Evolutionary conservation across 768 basidiomycete species (phyloP).

Genomic region (Mycena rebaudengoi): DNA sequence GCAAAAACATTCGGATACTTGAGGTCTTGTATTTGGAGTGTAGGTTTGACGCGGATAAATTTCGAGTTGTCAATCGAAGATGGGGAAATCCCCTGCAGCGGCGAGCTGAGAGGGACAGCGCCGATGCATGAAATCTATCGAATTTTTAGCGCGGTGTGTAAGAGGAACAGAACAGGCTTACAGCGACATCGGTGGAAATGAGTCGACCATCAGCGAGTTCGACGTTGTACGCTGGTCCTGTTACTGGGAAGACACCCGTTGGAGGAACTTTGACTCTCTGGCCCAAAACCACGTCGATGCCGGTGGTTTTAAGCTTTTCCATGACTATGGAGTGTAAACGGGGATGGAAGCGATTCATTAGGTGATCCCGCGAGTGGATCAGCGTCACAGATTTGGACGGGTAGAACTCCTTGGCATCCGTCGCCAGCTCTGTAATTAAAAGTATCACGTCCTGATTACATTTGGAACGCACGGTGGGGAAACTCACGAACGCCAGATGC

Average conservation of each 20-base stretch:
- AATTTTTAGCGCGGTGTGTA: not conserved
- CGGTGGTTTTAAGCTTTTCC: constrained; percentile 40
- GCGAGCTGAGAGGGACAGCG: constrained; percentile 35
- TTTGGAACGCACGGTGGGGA: not conserved
- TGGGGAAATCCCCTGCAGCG: constrained; percentile 34
- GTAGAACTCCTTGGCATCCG: constrained; percentile 53
- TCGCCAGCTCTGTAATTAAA: constrained; percentile 52
- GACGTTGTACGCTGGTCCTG: constrained; percentile 37
- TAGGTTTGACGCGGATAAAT: constrained; percentile 33
- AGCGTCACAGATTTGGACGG: constrained; percentile 54
- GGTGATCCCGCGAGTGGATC: constrained; percentile 53
- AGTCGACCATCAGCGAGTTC: constrained; percentile 46
- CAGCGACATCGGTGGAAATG: constrained; percentile 51
- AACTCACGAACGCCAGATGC: constrained; percentile 64
- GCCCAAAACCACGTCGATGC: constrained; percentile 49
- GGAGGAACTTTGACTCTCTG: constrained; percentile 44
- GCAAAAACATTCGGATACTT: constrained; percentile 51
- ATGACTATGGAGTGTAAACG: constrained; percentile 40
- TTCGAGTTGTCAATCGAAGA: constrained; percentile 15
- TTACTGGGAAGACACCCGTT: constrained; percentile 37
- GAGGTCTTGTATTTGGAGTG: constrained; percentile 34
- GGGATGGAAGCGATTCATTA: constrained; percentile 55
- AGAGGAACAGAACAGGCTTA: constrained; percentile 27
- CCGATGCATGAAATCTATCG: constrained; percentile 39
- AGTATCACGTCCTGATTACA: not conserved